A percentile compares a stretch with the other conserved stretches of the same genome.
Evolutionary conservation across 805 yeast species (phyloP).

Genomic region (Yarrowia yakushimensis): DNA sequence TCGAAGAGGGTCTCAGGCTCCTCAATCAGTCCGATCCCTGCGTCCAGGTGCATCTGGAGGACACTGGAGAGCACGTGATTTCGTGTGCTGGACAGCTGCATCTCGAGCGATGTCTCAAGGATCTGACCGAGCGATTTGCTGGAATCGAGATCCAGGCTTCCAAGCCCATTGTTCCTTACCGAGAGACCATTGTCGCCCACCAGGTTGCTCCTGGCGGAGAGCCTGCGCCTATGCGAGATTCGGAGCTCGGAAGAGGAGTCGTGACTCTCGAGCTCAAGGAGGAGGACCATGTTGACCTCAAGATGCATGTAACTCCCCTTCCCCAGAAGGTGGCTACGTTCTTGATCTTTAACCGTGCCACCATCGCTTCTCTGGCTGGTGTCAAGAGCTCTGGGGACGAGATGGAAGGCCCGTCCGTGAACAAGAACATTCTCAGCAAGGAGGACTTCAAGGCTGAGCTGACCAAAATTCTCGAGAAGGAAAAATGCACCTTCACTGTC

Average conservation of each 20-base stretch:
- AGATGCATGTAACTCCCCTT: conserved; percentile 51
- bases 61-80: conserved; percentile 87
- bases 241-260: conserved; percentile 28
- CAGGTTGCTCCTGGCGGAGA: conserved; percentile 40
- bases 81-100: conserved; percentile 97
- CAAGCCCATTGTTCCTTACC: conserved; percentile 89
- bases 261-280: conserved; percentile 44
- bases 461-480: background rate
- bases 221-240: conserved; percentile 19
- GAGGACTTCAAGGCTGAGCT: conserved; percentile 2
- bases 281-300: conserved; percentile 46
- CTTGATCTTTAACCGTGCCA: background rate
- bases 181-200: conserved; percentile 68
- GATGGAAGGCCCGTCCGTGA: conserved; percentile 32
- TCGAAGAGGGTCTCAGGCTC: conserved; percentile 74
- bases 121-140: conserved; percentile 85
- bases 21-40: conserved; percentile 92
- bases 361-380: conserved; percentile 28
- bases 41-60: conserved; percentile 79
- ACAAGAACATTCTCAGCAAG: conserved; percentile 28
- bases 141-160: conserved; percentile 82
- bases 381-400: conserved; percentile 32
- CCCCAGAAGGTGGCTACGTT: conserved; percentile 43
- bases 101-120: conserved; percentile 89
- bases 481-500: conserved; percentile 26